Evolutionary conservation across 2,329 filamentous ascomycete species (phyloP).

Genomic region (Alternaria novae-zelandiae): DNA sequence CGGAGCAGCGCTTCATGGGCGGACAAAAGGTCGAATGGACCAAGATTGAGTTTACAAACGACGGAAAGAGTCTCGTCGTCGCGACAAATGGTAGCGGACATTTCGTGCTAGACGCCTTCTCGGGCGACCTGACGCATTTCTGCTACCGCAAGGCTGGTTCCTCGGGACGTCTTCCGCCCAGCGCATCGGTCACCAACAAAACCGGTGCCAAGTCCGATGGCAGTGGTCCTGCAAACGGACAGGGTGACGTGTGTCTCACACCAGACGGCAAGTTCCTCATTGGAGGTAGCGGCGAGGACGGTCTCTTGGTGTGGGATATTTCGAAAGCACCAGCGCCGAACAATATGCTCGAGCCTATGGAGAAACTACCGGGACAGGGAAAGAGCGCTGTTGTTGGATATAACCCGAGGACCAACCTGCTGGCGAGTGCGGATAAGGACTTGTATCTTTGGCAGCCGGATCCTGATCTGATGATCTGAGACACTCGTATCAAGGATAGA

Average conservation of each 20-base stretch:
- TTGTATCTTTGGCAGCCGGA: slow-evolving; percentile 58
- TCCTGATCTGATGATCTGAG: slow-evolving; percentile 49
- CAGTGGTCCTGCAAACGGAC: slow-evolving; percentile 49
- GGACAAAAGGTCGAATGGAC: slow-evolving; percentile 74
- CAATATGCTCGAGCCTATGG: slow-evolving; percentile 67
- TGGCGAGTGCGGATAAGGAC: slow-evolving; percentile 88
- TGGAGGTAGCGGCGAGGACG: slow-evolving; percentile 73
- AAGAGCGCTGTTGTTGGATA: slow-evolving; percentile 78
- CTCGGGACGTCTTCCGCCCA: slow-evolving; percentile 55
- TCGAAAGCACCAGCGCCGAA: slow-evolving; percentile 58
- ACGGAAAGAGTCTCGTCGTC: slow-evolving; percentile 84
- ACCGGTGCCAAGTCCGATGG: slow-evolving; percentile 58
- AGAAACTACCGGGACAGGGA: slow-evolving; percentile 67
- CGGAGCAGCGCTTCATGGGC: slow-evolving; percentile 57
- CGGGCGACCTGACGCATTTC: slow-evolving; percentile 78
- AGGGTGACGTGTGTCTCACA: slow-evolving; percentile 84
- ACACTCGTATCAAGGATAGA: background rate
- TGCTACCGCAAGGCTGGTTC: slow-evolving; percentile 57
- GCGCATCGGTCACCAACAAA: slow-evolving; percentile 55
- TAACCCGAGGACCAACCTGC: slow-evolving; percentile 90
- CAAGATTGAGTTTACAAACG: slow-evolving; percentile 93
- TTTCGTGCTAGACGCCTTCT: slow-evolving; percentile 92
- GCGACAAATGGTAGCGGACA: slow-evolving; percentile 85
- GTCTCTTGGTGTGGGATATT: slow-evolving; percentile 87
- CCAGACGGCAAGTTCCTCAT: slow-evolving; percentile 90